These are phyloP conservation scores for Dioscorea zingiberensis DNA, from an alignment of 106 monocot species.

Conservation along the genomic window DNA sequence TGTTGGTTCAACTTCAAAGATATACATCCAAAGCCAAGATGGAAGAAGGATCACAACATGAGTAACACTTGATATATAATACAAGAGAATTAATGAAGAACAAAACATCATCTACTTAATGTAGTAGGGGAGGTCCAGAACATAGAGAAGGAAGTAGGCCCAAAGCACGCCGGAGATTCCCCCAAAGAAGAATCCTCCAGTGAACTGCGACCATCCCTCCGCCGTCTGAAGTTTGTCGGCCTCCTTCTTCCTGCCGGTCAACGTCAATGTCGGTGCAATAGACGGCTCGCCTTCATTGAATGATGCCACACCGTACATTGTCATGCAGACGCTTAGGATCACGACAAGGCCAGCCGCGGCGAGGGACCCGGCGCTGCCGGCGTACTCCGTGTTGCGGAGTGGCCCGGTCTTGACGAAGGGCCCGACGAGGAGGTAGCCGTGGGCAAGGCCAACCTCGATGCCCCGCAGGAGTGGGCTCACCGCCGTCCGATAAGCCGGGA, in stretches of 20 bases:
- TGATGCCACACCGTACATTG: conserved; percentile 88
- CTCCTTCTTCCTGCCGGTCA: conserved; percentile 90
- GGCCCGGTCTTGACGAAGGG: conserved; percentile 93
- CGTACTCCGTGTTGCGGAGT: conserved; percentile 71
- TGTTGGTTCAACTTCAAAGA: no score
- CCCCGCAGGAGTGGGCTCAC: conserved; percentile 94
- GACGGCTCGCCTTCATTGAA: conserved; percentile 90
- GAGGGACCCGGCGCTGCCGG: conserved; percentile 75
- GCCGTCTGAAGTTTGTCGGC: conserved; percentile 95
- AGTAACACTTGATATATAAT: not conserved
- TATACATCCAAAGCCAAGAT: no score
- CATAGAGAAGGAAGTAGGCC: conserved; percentile 98
- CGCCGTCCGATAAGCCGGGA: conserved; percentile 95
- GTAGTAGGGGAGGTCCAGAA: conserved; percentile 90
- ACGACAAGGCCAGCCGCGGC: conserved; percentile 84
- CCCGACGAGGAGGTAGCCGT: conserved; percentile 88
- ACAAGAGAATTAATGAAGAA: no score
- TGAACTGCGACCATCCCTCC: conserved; percentile 86
- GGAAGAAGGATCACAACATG: not conserved
- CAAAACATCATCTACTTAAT: conserved; percentile 62
- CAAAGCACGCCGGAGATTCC: conserved; percentile 82
- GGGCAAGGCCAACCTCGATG: conserved; percentile 90
- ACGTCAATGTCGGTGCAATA: conserved; percentile 66
- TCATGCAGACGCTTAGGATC: conserved; percentile 82
- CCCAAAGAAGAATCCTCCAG: conserved; percentile 96